Conservation (phyloP, 2,329 filamentous ascomycete genomes). For the Hypoxylon sp. region DNA sequence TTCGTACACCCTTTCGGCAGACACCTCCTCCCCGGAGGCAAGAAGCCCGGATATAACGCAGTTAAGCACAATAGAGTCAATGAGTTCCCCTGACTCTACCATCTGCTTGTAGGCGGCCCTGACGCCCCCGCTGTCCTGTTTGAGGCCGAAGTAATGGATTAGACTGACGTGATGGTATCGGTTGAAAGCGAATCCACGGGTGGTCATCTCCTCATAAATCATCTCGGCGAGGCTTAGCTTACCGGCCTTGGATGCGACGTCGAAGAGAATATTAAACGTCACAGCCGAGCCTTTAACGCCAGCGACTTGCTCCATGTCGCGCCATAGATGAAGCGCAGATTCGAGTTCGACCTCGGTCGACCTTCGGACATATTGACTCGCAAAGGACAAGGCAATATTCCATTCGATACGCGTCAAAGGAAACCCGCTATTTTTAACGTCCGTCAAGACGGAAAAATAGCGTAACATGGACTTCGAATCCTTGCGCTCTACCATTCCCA, state of each 20-base stretch:
- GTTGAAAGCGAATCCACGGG: constrained; percentile 71
- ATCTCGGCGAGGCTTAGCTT: constrained; percentile 86
- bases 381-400: constrained; percentile 84
- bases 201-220: constrained; percentile 81
- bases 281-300: constrained; percentile 72
- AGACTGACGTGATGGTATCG: constrained; percentile 83
- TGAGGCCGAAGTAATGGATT: constrained; percentile 84
- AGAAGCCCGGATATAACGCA: constrained; percentile 83
- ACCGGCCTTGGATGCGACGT: constrained; percentile 83
- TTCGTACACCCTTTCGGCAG: constrained; percentile 81
- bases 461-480: constrained; percentile 73
- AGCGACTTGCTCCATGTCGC: constrained; percentile 82
- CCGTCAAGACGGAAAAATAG: constrained; percentile 83
- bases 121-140: constrained; percentile 75
- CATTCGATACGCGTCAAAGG: constrained; percentile 74
- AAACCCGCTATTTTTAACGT: constrained; percentile 78
- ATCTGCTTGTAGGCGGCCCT: constrained; percentile 81
- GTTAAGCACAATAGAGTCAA: constrained; percentile 88
- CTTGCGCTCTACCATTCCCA: constrained; percentile 69
- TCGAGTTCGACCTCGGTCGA: constrained; percentile 68
- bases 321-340: constrained; percentile 80
- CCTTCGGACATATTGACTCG: constrained; percentile 71
- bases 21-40: constrained; percentile 74
- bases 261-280: constrained; percentile 95
- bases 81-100: constrained; percentile 83